Conservation (phyloP, 176 grass and related monocot species). For the Cocos nucifera region DNA sequence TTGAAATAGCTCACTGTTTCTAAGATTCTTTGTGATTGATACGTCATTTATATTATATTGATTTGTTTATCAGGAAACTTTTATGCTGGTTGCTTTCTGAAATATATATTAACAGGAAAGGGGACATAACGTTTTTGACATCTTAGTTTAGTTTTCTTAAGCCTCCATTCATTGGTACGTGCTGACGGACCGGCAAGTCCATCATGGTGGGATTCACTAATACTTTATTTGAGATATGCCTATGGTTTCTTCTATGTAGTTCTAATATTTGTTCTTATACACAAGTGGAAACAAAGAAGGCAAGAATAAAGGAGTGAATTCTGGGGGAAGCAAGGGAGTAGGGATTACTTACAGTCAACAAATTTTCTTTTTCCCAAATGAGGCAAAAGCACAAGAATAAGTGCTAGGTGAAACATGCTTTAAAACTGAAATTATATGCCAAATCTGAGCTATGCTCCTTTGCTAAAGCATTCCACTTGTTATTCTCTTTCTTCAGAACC, state of each 20-base stretch:
- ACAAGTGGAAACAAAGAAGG: constrained; percentile 34
- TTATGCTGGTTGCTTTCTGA: too few relatives aligned
- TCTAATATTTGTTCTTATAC: constrained; percentile 17
- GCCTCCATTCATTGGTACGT: too few relatives aligned
- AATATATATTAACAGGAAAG: too few relatives aligned
- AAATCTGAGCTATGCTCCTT: constrained; percentile 27
- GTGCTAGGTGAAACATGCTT: constrained; percentile 83
- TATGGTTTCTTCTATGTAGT: constrained; percentile 8
- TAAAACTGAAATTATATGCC: constrained; percentile 9
- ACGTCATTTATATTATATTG: too few relatives aligned
- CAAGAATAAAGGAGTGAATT: constrained; percentile 99
- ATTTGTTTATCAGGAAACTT: too few relatives aligned
- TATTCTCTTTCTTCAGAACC: not conserved
- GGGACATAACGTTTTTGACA: too few relatives aligned
- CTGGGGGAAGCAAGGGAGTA: constrained; percentile 58
- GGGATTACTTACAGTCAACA: constrained; percentile 38
- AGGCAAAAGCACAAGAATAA: constrained; percentile 56
- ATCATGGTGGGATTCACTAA: too few relatives aligned
- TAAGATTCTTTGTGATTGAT: too few relatives aligned
- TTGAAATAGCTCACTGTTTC: too few relatives aligned
- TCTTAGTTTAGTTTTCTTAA: too few relatives aligned
- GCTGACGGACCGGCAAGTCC: too few relatives aligned
- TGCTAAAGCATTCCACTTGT: constrained; percentile 26
- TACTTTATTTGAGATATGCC: not conserved
- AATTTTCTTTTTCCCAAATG: constrained; percentile 43